Evolutionary conservation across 202 grass and related monocot genomes (phyloP).

Genomic region (Cymbopogon flexuosus): DNA sequence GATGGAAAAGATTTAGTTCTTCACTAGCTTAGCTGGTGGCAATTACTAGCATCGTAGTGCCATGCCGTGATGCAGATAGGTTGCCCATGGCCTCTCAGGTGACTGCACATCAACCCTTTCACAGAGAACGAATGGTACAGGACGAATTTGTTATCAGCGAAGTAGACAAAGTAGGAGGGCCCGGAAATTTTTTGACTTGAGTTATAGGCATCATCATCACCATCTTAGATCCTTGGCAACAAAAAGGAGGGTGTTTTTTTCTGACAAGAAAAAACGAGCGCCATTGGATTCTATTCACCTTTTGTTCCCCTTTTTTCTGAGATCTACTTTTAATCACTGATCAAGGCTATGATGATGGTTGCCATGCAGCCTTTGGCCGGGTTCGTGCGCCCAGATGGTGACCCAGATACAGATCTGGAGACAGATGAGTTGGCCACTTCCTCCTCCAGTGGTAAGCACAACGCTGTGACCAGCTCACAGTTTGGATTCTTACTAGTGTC

Average conservation of each 20-base stretch:
- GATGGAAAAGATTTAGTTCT: background rate
- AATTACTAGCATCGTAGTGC: background rate
- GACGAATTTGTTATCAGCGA: background rate
- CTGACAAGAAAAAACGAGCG: conserved; percentile 32
- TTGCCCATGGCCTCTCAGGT: conserved; percentile 28
- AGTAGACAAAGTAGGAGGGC: conserved; percentile 37
- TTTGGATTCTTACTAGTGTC: conserved; percentile 35
- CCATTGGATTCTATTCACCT: conserved; percentile 35
- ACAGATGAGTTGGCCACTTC: conserved; percentile 48
- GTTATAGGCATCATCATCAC: conserved; percentile 25
- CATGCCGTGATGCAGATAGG: conserved; percentile 13
- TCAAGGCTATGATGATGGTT: conserved; percentile 22
- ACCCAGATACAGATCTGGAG: conserved; percentile 54
- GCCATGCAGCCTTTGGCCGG: conserved; percentile 67
- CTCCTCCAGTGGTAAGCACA: conserved; percentile 36
- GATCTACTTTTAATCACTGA: conserved; percentile 31
- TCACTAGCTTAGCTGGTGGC: background rate
- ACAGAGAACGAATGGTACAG: background rate
- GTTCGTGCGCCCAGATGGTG: conserved; percentile 52
- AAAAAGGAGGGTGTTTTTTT: conserved; percentile 17
- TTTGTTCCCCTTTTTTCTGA: background rate
- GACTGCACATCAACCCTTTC: conserved; percentile 14
- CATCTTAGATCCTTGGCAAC: conserved; percentile 9
- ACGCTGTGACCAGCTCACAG: conserved; percentile 26
- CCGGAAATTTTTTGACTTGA: conserved; percentile 6